Base-by-base conservation (phyloP, 1,284 basidiomycete genomes). In the Inonotus obliquus region DNA sequence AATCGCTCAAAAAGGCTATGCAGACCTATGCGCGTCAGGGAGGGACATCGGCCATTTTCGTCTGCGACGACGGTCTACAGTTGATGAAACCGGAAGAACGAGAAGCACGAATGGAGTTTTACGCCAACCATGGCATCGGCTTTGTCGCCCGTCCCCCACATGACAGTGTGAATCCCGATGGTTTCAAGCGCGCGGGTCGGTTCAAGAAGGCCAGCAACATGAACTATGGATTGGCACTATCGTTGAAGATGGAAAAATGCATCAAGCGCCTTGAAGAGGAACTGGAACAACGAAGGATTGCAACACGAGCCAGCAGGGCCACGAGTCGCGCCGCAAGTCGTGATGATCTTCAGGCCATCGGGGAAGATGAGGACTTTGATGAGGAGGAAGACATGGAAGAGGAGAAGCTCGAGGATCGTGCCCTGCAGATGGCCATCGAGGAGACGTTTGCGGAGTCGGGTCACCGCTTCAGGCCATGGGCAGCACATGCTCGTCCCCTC, bases 181-280 rank as follows among this genome's bases (percentile, higher is more conserved):
- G 89, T 0, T 94, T 85, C 76, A 80, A 83, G 60, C 89, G 93
- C 58, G 87, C 89, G n/a, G 93, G 93, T 63, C 84, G 91, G 32
- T 94, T 94, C 80, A 94, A 94, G 80, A 94, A 94, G 74, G 91
- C 91, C 0, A 87, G 85, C 0, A 94, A 95, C 74, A 91, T 94
- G 88, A 95, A 95, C 74, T 93, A 91, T 71, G 91, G 82, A 1
- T 81, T 91, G 35, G 77, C 78, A 49, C 77, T 94, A 5, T 91
- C 88, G 17, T 74, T 93, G 47, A 82, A 83, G 64, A 80, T 91
- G 68, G 92, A 95, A 74, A 83, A 84, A 70, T 83, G 91, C 67
- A 81, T 93, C 72, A 74, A 75, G 57, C 72, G 72, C 21, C 69
- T 77, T 5, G 73, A 77, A 56, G 75, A 76, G 53, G 71, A 71